Evolutionary conservation across 1,284 basidiomycete species (phyloP).

Genomic region (Trichosporon faecale): DNA sequence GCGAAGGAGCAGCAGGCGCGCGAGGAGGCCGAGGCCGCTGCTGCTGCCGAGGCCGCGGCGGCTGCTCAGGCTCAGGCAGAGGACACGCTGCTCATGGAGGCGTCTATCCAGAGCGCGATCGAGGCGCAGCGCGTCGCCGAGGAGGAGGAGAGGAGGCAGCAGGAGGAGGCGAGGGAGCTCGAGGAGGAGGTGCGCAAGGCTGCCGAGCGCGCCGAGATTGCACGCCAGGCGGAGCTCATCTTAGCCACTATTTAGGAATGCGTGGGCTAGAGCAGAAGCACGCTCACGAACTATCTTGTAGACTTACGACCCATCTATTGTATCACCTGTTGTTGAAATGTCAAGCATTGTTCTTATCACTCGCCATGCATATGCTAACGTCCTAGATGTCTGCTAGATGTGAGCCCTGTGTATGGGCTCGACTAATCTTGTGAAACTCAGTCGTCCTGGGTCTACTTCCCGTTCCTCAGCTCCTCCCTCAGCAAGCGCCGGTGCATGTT

Average conservation of each 20-base stretch:
- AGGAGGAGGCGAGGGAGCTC: conserved; percentile 37
- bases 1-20: conserved; percentile 42
- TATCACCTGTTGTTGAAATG: not conserved
- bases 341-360: not conserved
- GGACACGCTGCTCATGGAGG: conserved; percentile 45
- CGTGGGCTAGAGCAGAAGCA: not conserved
- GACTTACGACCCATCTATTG: not conserved
- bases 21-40: conserved; percentile 41
- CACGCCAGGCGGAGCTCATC: conserved; percentile 45
- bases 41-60: conserved; percentile 32
- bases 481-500: not conserved
- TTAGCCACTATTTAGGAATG: conserved; percentile 35
- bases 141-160: conserved; percentile 38
- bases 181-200: conserved; percentile 41
- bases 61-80: conserved; percentile 38
- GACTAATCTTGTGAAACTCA: not conserved
- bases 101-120: conserved; percentile 43
- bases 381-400: not conserved
- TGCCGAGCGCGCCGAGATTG: conserved; percentile 43
- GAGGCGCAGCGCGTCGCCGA: conserved; percentile 40
- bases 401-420: too few relatives aligned
- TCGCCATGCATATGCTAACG: not conserved
- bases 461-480: not conserved
- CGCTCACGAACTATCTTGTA: not conserved
- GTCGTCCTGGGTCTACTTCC: not conserved